Evolutionary conservation across 192 early-diverging fungal species (phyloP).

Genomic region (Coemansia sp.): DNA sequence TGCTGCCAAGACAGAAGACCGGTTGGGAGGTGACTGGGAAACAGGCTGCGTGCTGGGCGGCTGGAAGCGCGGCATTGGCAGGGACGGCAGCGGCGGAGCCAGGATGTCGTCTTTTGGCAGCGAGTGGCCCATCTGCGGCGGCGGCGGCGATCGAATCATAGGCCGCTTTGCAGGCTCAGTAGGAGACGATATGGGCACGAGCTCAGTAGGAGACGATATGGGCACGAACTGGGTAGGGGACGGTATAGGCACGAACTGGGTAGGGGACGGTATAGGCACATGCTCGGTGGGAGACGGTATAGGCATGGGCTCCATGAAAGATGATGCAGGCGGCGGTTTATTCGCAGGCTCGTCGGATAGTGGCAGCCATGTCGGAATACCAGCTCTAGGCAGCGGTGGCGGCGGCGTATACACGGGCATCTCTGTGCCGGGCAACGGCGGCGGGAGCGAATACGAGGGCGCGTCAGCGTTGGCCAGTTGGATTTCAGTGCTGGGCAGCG

Average conservation of each 20-base stretch:
- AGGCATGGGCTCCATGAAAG: too few relatives aligned
- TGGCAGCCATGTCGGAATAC: constrained; percentile 3
- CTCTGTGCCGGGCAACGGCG: constrained; percentile 26
- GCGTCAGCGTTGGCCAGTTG: constrained; percentile 13
- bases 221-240: too few relatives aligned
- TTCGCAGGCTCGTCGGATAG: background rate
- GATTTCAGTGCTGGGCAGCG: constrained; percentile 23
- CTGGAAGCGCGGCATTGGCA: constrained; percentile 48
- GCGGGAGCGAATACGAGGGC: constrained; percentile 1
- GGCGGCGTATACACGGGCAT: constrained; percentile 31
- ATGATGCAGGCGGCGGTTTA: too few relatives aligned
- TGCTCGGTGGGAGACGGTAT: too few relatives aligned
- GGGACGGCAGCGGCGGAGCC: constrained; percentile 28
- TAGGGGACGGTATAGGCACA: too few relatives aligned
- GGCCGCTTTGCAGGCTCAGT: too few relatives aligned
- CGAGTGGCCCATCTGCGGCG: too few relatives aligned
- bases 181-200: too few relatives aligned
- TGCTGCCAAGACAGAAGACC: too few relatives aligned
- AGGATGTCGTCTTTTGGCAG: constrained; percentile 4
- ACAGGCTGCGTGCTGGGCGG: constrained; percentile 7
- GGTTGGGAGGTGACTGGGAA: background rate
- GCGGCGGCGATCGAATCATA: too few relatives aligned
- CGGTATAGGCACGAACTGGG: too few relatives aligned
- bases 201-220: too few relatives aligned
- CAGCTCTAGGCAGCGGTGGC: background rate